Conservation (phyloP, 169 alveolate species). For the Ichthyophthirius multifiliis region DNA sequence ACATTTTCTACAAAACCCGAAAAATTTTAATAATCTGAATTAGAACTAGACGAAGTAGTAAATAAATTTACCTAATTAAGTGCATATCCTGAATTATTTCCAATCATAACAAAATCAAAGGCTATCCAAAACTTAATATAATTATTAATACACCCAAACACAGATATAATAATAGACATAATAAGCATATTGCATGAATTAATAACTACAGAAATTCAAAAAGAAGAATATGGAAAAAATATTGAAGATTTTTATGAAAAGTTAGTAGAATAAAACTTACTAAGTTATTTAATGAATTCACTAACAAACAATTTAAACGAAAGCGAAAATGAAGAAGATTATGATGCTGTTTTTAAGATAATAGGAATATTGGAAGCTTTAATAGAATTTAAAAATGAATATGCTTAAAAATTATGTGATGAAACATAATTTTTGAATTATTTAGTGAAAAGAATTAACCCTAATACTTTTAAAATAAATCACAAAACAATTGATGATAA, state of each 20-base stretch:
- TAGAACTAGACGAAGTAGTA: slow-evolving; percentile 23
- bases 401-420: not conserved
- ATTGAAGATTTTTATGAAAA: not conserved
- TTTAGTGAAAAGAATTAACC: not conserved
- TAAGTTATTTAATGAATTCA: not conserved
- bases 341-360: not conserved
- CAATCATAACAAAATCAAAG: not conserved
- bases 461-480: not conserved
- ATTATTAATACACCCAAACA: slow-evolving; percentile 7
- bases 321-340: not conserved
- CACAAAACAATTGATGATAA: slow-evolving; percentile 18
- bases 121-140: not conserved
- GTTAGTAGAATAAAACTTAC: not conserved
- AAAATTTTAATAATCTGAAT: slow-evolving; percentile 18
- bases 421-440: slow-evolving; percentile 1
- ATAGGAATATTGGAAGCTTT: slow-evolving; percentile 7
- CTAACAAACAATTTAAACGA: not conserved
- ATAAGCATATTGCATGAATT: slow-evolving; percentile 22
- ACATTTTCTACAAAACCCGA: slow-evolving; percentile 20
- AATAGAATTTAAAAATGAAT: not conserved
- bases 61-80: slow-evolving; percentile 6
- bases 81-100: slow-evolving; percentile 29
- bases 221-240: not conserved
- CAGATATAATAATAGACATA: slow-evolving; percentile 5
- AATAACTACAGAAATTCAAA: not conserved